These are phyloP conservation scores for Picea glauca DNA, from an alignment of 75 land plant species.

Conservation along the genomic window DNA sequence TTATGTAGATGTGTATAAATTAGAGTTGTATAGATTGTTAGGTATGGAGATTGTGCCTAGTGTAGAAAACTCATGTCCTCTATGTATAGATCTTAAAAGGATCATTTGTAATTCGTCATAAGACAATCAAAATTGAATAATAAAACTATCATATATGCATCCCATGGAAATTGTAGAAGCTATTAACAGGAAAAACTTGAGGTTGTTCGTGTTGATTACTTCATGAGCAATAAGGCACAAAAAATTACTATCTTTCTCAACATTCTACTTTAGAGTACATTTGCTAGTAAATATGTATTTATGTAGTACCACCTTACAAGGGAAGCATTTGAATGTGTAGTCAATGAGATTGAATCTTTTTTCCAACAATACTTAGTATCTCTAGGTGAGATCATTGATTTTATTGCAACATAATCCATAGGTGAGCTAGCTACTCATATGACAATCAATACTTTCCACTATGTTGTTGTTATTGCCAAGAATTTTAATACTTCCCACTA, in stretches of 20 bases:
- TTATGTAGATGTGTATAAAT: constrained; percentile 86
- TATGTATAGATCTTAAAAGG: constrained; percentile 88
- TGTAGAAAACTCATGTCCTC: constrained; percentile 74
- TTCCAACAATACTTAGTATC: constrained; percentile 94
- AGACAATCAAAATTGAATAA: constrained; percentile 57
- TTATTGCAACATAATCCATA: constrained; percentile 55
- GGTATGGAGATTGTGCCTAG: constrained; percentile 85
- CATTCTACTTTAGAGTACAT: constrained; percentile 86
- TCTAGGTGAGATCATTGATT: constrained; percentile 98
- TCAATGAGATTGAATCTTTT: constrained; percentile 93
- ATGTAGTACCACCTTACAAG: constrained; percentile 85
- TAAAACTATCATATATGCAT: constrained; percentile 81
- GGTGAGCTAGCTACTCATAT: constrained; percentile 60
- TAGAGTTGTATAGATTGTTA: constrained; percentile 73
- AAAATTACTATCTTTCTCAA: constrained; percentile 95
- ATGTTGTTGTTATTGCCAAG: constrained; percentile 56
- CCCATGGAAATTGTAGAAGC: constrained; percentile 97
- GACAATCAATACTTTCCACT: constrained; percentile 56
- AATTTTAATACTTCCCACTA: constrained; percentile 36
- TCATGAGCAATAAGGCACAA: constrained; percentile 76
- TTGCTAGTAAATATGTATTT: constrained; percentile 89
- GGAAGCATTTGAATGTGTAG: constrained; percentile 98
- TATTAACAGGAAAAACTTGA: constrained; percentile 75
- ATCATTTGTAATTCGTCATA: constrained; percentile 93
- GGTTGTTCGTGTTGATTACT: constrained; percentile 23